These are phyloP conservation scores for Hypoxylon sp. DNA, from an alignment of 2,329 filamentous ascomycete species.

Conservation along the genomic window DNA sequence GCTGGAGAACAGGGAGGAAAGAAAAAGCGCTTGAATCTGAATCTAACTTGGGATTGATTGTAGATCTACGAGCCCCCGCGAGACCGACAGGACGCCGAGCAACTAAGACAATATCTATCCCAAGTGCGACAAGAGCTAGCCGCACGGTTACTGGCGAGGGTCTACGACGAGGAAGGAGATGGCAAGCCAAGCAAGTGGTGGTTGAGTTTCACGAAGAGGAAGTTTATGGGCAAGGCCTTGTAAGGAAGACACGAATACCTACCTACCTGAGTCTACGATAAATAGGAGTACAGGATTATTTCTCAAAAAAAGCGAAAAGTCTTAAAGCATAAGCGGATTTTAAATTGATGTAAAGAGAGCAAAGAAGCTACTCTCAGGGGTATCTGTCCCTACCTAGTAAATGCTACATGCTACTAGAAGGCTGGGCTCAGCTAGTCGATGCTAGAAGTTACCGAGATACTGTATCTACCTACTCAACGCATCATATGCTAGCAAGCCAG, in stretches of 20 bases:
- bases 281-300: slow-evolving; percentile 7
- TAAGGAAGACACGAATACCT: slow-evolving; percentile 49
- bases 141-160: slow-evolving; percentile 78
- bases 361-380: slow-evolving; percentile 18
- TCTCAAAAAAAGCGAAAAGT: slow-evolving; percentile 9
- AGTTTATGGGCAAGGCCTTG: slow-evolving; percentile 98
- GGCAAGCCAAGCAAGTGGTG: slow-evolving; percentile 86
- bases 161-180: slow-evolving; percentile 82
- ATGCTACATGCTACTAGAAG: slow-evolving; percentile 11
- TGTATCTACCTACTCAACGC: too few species aligned
- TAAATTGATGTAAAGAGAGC: not conserved
- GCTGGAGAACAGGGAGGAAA: too few species aligned
- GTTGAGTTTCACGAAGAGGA: slow-evolving; percentile 98
- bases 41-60: too few species aligned
- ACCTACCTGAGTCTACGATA: not conserved
- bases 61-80: slow-evolving; percentile 88
- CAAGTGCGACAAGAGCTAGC: slow-evolving; percentile 95
- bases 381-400: slow-evolving; percentile 28
- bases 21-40: not conserved
- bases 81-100: slow-evolving; percentile 89
- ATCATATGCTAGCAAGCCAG: slow-evolving; percentile 4
- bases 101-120: slow-evolving; percentile 85
- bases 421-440: slow-evolving; percentile 21
- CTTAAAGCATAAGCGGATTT: not conserved
- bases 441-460: slow-evolving; percentile 14